A percentile compares a stretch with the other conserved stretches of the same genome.
These are phyloP conservation scores for Scytalidium sp. DNA, from an alignment of 2,329 filamentous ascomycete genomes.

Conservation along the genomic window DNA sequence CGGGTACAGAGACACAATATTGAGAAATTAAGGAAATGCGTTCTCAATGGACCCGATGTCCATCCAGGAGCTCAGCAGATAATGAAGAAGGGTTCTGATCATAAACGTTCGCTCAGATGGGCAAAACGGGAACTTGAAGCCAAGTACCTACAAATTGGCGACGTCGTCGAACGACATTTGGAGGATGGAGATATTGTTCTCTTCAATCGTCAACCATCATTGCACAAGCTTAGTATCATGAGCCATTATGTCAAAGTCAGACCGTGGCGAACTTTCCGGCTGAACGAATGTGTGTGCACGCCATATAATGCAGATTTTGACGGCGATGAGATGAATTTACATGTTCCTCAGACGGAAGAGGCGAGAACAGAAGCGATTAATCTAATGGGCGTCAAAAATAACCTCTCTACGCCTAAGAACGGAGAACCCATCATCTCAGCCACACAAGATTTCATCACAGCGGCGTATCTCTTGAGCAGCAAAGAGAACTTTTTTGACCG, in stretches of 20 bases:
- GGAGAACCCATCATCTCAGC: conserved; percentile 97
- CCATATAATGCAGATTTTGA: conserved; percentile 99
- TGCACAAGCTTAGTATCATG: conserved; percentile 98
- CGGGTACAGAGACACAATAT: conserved; percentile 82
- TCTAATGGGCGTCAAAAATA: conserved; percentile 97
- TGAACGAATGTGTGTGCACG: conserved; percentile 97
- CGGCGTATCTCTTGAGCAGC: conserved; percentile 83
- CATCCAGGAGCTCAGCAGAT: conserved; percentile 90
- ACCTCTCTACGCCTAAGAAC: conserved; percentile 93
- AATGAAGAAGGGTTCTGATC: conserved; percentile 64
- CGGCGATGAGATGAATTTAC: conserved; percentile 98
- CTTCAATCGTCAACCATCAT: conserved; percentile 95
- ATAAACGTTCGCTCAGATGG: conserved; percentile 74
- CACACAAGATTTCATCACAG: conserved; percentile 99
- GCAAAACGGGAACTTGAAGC: conserved; percentile 70
- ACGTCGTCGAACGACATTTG: conserved; percentile 90
- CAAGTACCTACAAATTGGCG: conserved; percentile 72
- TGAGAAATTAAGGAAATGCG: conserved; percentile 70
- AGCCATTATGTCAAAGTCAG: conserved; percentile 91
- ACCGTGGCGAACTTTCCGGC: conserved; percentile 90
- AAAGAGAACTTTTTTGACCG: conserved; percentile 94
- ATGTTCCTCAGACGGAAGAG: conserved; percentile 97
- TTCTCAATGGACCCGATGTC: conserved; percentile 70
- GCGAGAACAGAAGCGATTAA: conserved; percentile 92
- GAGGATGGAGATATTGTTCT: conserved; percentile 95